Base-by-base conservation (phyloP, 305 asterid genomes). In the Petunia hybrid region DNA sequence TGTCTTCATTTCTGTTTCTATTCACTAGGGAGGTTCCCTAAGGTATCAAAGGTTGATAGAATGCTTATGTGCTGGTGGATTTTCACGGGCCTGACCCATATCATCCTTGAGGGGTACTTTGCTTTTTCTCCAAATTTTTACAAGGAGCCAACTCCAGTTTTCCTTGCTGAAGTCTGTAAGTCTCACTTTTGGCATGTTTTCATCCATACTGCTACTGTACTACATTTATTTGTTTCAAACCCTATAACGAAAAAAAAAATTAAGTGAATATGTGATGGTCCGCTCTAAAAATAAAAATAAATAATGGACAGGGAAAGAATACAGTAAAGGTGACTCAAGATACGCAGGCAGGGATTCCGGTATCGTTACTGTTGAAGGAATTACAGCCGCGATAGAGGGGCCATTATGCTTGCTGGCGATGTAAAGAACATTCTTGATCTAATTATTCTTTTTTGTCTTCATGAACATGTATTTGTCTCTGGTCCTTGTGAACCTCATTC, bases 321-420 rank as follows among this genome's bases (percentile, higher is more conserved):
- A 95, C 77, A 91, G 98, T 88, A 95, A 90, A 85, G 99, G 99
- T 10, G 99, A 95, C 82, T 95, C 99, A 74, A 88, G 99, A 82
- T 95, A 91, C 69, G 97, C 89, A 22, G 90, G 87, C 6, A 90
- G 97, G 5, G 90, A 91, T 83, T 87, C 99, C 80, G 91, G 82
- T 62, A 85, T 95, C 1, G 87, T 95, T 31, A 84, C 97, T 69
- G 89, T 92, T 61, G 97, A 91, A 90, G 95, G 92, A 83, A 88
- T 92, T 16, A 93, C 97, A 6, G 91, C 92, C 62, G 93, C 87
- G 60, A 38, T 93, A n/a, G 96, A 84, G 90, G 98, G 98, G 31
- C 98, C 98, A 10, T 92, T 94, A 56, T 88, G 91, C 83, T 89
- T 93, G 81, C 87, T 93, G 57, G 83, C 89, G 55, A 86, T 89